Evolutionary conservation across 345 rosid genomes (phyloP), one percentile per base, ranked within the genome.

Genomic region (Acer saccharum): DNA sequence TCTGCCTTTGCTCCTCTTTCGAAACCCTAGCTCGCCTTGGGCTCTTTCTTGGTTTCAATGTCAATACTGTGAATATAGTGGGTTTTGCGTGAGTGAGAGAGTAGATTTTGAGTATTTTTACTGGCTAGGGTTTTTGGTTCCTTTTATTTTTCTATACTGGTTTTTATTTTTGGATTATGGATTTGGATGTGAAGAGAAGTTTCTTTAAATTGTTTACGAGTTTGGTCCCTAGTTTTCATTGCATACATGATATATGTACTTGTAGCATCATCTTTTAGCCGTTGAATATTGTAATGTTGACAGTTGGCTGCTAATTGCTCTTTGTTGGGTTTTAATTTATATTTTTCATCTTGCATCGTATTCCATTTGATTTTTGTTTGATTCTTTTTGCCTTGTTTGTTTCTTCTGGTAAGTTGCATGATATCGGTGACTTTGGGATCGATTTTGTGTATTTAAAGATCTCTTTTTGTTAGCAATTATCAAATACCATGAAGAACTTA

Each of bases 1-100:
- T 35, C 9, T 62, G 10, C 7, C 50, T 61, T 5, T 2, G 32
- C 2, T 74, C 52, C 50, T 64, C 43, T 61, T 29, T 57, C 41
- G 35, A 68, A 82, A 76, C 82, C 83, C 80, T 70, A 69, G 29
- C 21, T 73, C 64, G 9, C 25, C 11, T 32, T 4, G 3, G 72
- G 2, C 65, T 82, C 39, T 69, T 57, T 25, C 27, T 25, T 25
- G 1, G 27, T 25, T 25, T 25, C 27, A 1, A 25, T 25, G 27
- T 25, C 27, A 25, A 25, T 25, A 25, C 2, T 25, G 27, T 25
- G 27, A 25, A 25, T 25, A 25, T 25, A 25, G 27, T 25, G 27
- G 27, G 27, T 25, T 25, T 25, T 25, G 27, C 27, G 13, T 4
- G 62, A n/a, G 25, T 18, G 46, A 21, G 41, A 75, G 35, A 55